A percentile compares a stretch with the other conserved stretches of the same genome.
phyloP scores from a whole-genome alignment of 176 grass and related monocot genomes.

The Aegilops bicornis region DNA sequence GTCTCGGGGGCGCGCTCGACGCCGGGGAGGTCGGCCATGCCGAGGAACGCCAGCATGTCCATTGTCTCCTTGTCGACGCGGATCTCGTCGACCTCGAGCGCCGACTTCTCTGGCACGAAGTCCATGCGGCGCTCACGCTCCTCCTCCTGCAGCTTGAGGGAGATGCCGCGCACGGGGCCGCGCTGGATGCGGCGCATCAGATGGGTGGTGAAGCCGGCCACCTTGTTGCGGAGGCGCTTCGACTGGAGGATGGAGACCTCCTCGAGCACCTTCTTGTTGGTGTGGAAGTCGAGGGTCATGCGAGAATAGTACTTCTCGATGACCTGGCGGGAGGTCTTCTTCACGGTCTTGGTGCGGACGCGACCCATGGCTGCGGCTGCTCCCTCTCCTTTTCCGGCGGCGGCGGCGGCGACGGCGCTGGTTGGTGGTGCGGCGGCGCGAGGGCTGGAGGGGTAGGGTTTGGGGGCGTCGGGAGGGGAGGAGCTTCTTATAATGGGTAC shows the following conservation, averaged over 20 bases:
- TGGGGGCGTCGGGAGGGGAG: background rate
- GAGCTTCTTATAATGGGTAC: constrained; percentile 5
- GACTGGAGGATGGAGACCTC: constrained; percentile 87
- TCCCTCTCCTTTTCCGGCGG: constrained; percentile 18
- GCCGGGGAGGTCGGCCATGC: constrained; percentile 81
- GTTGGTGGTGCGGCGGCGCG: constrained; percentile 15
- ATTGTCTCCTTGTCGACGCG: constrained; percentile 89
- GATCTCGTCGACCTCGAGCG: constrained; percentile 78
- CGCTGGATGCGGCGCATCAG: constrained; percentile 94
- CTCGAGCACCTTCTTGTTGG: constrained; percentile 87
- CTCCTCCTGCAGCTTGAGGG: constrained; percentile 95
- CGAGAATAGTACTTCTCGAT: constrained; percentile 88
- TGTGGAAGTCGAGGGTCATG: constrained; percentile 95
- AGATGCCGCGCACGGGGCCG: constrained; percentile 83
- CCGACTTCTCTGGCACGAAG: constrained; percentile 89
- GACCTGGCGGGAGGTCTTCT: constrained; percentile 87
- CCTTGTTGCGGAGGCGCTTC: constrained; percentile 91
- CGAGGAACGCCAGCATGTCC: constrained; percentile 76
- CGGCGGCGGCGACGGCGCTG: constrained; percentile 19
- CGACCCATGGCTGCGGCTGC: constrained; percentile 61
- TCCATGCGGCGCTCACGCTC: constrained; percentile 94
- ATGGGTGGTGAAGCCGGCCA: constrained; percentile 82
- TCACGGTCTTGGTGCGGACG: constrained; percentile 90
- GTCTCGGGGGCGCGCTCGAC: constrained; percentile 60
- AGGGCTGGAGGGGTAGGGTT: constrained; percentile 15